Conservation (phyloP, 371 early-diverging fungal species). For the Thermomucor indicae-seudaticae region DNA sequence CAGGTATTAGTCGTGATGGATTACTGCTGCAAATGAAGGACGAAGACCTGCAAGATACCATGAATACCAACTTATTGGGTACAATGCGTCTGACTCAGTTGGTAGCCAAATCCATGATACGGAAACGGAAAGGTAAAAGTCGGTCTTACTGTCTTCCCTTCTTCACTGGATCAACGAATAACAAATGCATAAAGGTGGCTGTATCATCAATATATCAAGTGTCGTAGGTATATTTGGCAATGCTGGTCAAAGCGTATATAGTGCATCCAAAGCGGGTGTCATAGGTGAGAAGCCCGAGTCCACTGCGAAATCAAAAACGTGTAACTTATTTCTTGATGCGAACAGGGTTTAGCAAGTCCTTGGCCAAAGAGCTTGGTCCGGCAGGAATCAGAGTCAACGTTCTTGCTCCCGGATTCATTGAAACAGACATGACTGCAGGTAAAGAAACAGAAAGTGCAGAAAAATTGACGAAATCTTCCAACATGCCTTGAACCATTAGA, state of each 20-base stretch:
- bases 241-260: slow-evolving; percentile 74
- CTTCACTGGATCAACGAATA: not conserved
- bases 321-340: not conserved
- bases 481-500: not conserved
- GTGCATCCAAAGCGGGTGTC: slow-evolving; percentile 83
- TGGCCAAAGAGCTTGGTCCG: slow-evolving; percentile 80
- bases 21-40: slow-evolving; percentile 48
- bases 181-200: slow-evolving; percentile 40
- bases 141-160: not conserved
- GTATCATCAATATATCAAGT: slow-evolving; percentile 83
- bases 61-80: slow-evolving; percentile 71
- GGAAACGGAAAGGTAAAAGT: slow-evolving; percentile 45
- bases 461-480: not conserved
- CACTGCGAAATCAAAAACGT: not conserved
- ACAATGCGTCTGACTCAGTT: slow-evolving; percentile 63
- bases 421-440: slow-evolving; percentile 79
- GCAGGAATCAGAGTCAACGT: slow-evolving; percentile 74
- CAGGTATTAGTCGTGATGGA: slow-evolving; percentile 57
- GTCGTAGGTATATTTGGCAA: slow-evolving; percentile 78
- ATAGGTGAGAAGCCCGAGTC: slow-evolving; percentile 58
- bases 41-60: slow-evolving; percentile 45
- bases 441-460: slow-evolving; percentile 1
- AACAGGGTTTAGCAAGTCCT: slow-evolving; percentile 71
- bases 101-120: slow-evolving; percentile 54
- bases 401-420: slow-evolving; percentile 88